Conservation (phyloP, 495 filamentous ascomycete genomes). For the Margaritispora aquatica region DNA sequence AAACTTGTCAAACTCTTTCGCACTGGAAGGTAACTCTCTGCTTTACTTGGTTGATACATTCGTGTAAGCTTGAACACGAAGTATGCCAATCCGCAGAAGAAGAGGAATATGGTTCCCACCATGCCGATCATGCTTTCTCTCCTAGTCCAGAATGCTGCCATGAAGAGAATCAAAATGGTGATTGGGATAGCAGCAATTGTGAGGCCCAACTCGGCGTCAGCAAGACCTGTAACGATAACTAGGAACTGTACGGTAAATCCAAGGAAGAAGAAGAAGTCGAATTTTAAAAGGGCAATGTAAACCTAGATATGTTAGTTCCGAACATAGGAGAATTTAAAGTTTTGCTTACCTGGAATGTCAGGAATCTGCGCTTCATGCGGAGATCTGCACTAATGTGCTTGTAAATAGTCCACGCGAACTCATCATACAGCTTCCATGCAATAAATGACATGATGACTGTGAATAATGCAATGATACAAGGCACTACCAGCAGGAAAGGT, state of each 20-base stretch:
- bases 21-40: conserved; percentile 60
- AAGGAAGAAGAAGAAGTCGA: conserved; percentile 99
- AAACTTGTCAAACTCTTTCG: conserved; percentile 82
- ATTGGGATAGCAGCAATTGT: conserved; percentile 86
- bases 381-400: conserved; percentile 98
- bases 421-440: conserved; percentile 93
- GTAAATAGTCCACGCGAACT: conserved; percentile 98
- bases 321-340: not conserved
- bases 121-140: conserved; percentile 77
- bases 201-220: conserved; percentile 70
- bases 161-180: conserved; percentile 78
- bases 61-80: conserved; percentile 97
- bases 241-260: conserved; percentile 97
- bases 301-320: conserved; percentile 54
- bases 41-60: conserved; percentile 67
- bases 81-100: conserved; percentile 87
- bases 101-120: conserved; percentile 70
- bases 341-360: conserved; percentile 79
- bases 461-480: conserved; percentile 71
- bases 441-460: conserved; percentile 67
- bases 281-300: conserved; percentile 95
- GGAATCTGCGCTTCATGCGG: conserved; percentile 91
- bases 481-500: conserved; percentile 79
- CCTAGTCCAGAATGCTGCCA: conserved; percentile 77
- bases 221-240: conserved; percentile 67